Base-by-base conservation (phyloP, 768 basidiomycete species). In the Cubamyces sp. region DNA sequence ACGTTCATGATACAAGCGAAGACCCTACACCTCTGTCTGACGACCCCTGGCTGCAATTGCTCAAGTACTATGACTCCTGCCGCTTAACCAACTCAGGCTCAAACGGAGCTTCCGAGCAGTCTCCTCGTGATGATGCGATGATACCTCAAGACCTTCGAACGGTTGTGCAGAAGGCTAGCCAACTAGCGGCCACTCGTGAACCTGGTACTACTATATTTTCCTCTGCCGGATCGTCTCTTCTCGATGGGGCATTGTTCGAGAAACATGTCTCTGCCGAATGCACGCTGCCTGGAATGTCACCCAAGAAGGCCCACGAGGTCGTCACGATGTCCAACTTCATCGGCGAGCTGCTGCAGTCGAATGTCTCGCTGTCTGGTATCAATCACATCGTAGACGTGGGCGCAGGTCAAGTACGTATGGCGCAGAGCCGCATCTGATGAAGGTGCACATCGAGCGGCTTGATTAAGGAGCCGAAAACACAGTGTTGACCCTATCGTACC, bases 251-350 rank as follows among this genome's bases (percentile, higher is more conserved):
- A 14, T 25, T 23, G 25, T 14, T 6, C 25, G 19, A 18, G 23
- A 25, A 19, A 7, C 46, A 5, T 14, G 19, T n/a, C 46, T 7
- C 25, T 15, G 19, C 12, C 26, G 18, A 26, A 43, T 19, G 5
- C 19, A 19, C 51, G 12, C 19, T 53, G 23, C 46, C 69, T 47
- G 87, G 89, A 16, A 87, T 90, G 83, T 89, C 88, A 4, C 88
- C 88, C 5, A 92, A 92, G 71, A 92, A 92, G 70, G 75, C 76
- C 2, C 90, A 92, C 64, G 90, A 92, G 70, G 87, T 92, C 48
- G 65, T 74, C 1, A 81, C 82, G 50, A 91, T 91, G 88, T 75
- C 79, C 18, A 72, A 78, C 7, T 88, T 84, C 73, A 76, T 88
- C 26, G 69, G 72, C 41, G 68, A 67, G 18, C 69, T 87, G 30